phyloP scores from a whole-genome alignment of 177 flowering plant genomes.

The Vitis hybrid region DNA sequence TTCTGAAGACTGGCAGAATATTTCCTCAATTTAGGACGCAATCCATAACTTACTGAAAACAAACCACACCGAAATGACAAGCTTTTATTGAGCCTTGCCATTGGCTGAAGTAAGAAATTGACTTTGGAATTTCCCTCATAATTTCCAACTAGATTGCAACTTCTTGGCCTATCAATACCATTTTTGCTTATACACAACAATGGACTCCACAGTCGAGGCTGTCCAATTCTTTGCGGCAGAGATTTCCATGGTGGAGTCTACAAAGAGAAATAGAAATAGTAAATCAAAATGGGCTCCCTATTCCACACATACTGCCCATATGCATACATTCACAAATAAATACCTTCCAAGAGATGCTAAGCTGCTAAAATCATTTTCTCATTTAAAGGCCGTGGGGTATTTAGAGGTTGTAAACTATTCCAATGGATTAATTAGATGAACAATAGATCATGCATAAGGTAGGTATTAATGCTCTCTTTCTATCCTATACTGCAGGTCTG shows the following conservation, averaged over 20 bases:
- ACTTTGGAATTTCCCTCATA: slow-evolving; percentile 12
- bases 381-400: no score
- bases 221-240: slow-evolving; percentile 12
- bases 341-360: no score
- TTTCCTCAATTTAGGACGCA: slow-evolving; percentile 13
- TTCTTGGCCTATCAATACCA: neutral
- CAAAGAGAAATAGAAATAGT: neutral
- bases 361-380: no score
- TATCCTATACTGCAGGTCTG: no score
- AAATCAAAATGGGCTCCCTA: no score
- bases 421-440: no score
- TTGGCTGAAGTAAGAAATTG: slow-evolving; percentile 18
- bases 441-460: no score
- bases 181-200: slow-evolving; percentile 11
- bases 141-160: slow-evolving; percentile 7
- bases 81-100: slow-evolving; percentile 19
- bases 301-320: no score
- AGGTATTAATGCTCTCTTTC: no score
- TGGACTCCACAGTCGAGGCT: slow-evolving; percentile 12
- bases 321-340: no score
- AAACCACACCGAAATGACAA: slow-evolving; percentile 22
- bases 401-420: no score
- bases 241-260: slow-evolving; percentile 30
- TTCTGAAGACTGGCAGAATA: slow-evolving; percentile 19
- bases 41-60: slow-evolving; percentile 17